Evolutionary conservation across 2,329 filamentous ascomycete genomes (phyloP).

Genomic region (Colletotrichum brevisporum): DNA sequence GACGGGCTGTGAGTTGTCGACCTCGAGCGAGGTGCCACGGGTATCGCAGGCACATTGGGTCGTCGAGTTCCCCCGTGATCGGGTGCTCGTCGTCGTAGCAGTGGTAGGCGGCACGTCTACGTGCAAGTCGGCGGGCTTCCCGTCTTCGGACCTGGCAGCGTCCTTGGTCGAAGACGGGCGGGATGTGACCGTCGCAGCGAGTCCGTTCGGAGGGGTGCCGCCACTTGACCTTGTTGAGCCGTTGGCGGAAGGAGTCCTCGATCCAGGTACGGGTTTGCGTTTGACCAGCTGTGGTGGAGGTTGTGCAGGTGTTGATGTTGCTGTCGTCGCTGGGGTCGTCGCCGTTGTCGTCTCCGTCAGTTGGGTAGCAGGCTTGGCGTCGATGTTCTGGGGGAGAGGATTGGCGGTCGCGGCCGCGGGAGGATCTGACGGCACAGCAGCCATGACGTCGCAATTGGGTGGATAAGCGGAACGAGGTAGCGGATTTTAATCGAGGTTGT

Average conservation of each 20-base stretch:
- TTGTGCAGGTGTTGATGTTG: no score
- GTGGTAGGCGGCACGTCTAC: slow-evolving; percentile 12
- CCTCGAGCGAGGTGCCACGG: slow-evolving; percentile 46
- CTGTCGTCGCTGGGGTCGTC: neutral
- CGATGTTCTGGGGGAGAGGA: slow-evolving; percentile 7
- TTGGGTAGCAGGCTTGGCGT: slow-evolving; percentile 27
- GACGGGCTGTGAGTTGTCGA: slow-evolving; percentile 57
- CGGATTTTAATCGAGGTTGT: neutral
- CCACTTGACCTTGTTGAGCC: neutral
- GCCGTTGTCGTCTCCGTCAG: slow-evolving; percentile 11
- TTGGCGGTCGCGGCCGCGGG: slow-evolving; percentile 23
- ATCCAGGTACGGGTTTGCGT: neutral
- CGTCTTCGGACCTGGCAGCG: slow-evolving; percentile 4
- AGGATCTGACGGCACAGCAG: slow-evolving; percentile 34
- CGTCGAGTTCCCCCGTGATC: slow-evolving; percentile 31
- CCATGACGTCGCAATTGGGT: slow-evolving; percentile 36
- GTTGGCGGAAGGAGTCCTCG: neutral
- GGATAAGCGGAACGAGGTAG: slow-evolving; percentile 18
- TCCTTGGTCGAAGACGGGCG: slow-evolving; percentile 5
- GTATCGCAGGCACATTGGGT: slow-evolving; percentile 23
- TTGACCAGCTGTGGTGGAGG: neutral
- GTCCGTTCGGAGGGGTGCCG: slow-evolving; percentile 6
- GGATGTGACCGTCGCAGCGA: slow-evolving; percentile 19
- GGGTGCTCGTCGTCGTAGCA: slow-evolving; percentile 16
- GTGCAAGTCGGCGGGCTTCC: slow-evolving; percentile 1